Base-by-base conservation (phyloP, 495 filamentous ascomycete genomes). In the Penicillium angulare region DNA sequence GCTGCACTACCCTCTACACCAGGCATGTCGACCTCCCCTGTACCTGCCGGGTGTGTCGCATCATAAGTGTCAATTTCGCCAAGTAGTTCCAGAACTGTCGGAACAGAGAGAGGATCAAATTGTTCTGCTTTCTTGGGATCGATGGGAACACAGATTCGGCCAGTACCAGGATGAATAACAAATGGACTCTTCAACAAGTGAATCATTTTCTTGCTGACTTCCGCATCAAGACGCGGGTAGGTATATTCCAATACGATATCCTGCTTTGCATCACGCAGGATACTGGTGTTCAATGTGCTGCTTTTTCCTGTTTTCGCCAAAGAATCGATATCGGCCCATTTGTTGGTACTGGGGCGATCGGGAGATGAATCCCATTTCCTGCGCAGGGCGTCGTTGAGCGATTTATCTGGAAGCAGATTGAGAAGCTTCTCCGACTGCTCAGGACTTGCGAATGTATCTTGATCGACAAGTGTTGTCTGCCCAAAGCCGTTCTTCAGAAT, bases 131-230 rank as follows among this genome's bases (percentile, higher is more conserved):
- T 64, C 18, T 73, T 67, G 12, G 79, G 75, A 62, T 96, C 88
- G 59, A 98, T 97, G 9, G 93, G 93, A 40, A 98, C 95, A 72
- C 93, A 98, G 17, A 98, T 86, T 44, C 91, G 74, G 0, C 92
- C 95, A 1, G 95, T 98, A 5, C 88, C 89, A 0, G 93, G 93
- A 73, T 98, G 93, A 24, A 98, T 85, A 48, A 96, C 92, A 57
- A 98, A 98, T 3, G 93, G 93, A 52, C 83, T 88, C 63, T 98
- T 98, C 38, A 98, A 81, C 75, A 98, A 80, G 79, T 98, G 93
- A 73, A 95, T 97, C 65, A 95, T 83, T 63, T 96, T 95, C 73
- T 97, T 97, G 60, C 87, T 90, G 58, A 98, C 93, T 57, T 96
- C 90, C 47, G 90, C 89, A 77, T 98, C 93, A 43, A 98, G 84